Evolutionary conservation across 768 basidiomycete genomes (phyloP).

Genomic region (Mycena alexandri): DNA sequence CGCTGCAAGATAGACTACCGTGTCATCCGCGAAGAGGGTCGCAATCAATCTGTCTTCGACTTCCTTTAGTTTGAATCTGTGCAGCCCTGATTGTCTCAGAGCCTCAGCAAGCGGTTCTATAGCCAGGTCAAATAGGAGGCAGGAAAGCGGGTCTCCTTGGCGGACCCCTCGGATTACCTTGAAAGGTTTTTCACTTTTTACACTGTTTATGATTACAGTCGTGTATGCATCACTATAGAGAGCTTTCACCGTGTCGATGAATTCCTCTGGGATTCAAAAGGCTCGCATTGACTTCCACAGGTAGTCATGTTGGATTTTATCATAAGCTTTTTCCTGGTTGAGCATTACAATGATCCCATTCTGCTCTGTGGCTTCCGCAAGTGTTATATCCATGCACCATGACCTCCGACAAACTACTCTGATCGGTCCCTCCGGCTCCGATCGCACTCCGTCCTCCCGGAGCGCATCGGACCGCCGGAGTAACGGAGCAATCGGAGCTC

Average conservation of each 20-base stretch:
- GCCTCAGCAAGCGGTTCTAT: slow-evolving; percentile 11
- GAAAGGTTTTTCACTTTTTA: slow-evolving; percentile 25
- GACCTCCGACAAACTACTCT: no score
- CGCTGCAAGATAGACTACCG: neutral
- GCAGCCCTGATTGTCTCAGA: no score
- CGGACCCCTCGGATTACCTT: slow-evolving; percentile 23
- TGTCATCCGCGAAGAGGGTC: neutral
- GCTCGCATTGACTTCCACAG: slow-evolving; percentile 36
- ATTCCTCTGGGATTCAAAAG: slow-evolving; percentile 1
- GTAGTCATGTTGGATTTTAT: slow-evolving; percentile 17
- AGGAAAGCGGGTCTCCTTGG: slow-evolving; percentile 39
- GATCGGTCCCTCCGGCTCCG: no score
- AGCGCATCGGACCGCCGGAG: no score
- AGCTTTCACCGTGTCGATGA: slow-evolving; percentile 4
- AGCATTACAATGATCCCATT: slow-evolving; percentile 3
- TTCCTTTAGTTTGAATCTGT: neutral
- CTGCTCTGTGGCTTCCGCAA: neutral
- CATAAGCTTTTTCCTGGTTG: slow-evolving; percentile 15
- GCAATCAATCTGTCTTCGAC: neutral
- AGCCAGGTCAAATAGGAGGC: no score
- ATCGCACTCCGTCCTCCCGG: no score
- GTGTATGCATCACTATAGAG: slow-evolving; percentile 15
- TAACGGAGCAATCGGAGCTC: no score
- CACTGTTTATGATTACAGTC: neutral
- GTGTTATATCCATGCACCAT: no score